These are phyloP conservation scores for Podila verticillata DNA, from an alignment of 192 early-diverging fungal species.

Conservation along the genomic window DNA sequence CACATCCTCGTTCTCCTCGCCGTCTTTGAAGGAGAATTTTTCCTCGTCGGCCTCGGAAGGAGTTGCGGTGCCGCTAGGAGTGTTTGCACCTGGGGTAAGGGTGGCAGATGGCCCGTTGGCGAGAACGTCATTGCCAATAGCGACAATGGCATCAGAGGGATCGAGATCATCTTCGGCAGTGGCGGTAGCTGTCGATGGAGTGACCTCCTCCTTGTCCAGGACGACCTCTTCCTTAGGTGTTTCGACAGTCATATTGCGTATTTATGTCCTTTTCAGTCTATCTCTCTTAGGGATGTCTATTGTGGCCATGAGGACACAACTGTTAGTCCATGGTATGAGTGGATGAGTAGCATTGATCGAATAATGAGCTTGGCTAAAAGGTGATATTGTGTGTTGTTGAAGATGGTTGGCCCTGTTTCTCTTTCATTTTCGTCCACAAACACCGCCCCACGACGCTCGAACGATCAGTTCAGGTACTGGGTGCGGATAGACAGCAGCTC, in stretches of 20 bases:
- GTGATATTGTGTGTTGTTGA: too few species aligned
- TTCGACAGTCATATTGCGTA: conserved; percentile 1
- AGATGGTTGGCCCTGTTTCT: too few species aligned
- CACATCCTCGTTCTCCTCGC: conserved; percentile 9
- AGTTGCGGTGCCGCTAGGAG: conserved; percentile 15
- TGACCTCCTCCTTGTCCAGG: neutral
- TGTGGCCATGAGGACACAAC: too few species aligned
- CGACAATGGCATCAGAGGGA: conserved; percentile 33
- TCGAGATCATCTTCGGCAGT: neutral
- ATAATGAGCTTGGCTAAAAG: too few species aligned
- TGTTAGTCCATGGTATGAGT: too few species aligned
- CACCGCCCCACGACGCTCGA: too few species aligned
- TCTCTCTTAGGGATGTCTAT: too few species aligned
- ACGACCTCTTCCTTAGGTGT: neutral
- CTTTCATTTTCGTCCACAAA: too few species aligned
- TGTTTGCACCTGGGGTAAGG: neutral
- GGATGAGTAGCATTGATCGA: too few species aligned
- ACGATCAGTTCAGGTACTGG: too few species aligned
- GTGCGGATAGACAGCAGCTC: too few species aligned
- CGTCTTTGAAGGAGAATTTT: conserved; percentile 1
- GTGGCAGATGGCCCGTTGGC: conserved; percentile 24
- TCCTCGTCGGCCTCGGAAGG: conserved; percentile 15
- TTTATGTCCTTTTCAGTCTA: neutral
- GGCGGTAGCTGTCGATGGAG: neutral
- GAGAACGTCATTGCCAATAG: conserved; percentile 43